Conservation (phyloP, 1,139 yeast genomes). For the Arxiozyma slooffiae region DNA sequence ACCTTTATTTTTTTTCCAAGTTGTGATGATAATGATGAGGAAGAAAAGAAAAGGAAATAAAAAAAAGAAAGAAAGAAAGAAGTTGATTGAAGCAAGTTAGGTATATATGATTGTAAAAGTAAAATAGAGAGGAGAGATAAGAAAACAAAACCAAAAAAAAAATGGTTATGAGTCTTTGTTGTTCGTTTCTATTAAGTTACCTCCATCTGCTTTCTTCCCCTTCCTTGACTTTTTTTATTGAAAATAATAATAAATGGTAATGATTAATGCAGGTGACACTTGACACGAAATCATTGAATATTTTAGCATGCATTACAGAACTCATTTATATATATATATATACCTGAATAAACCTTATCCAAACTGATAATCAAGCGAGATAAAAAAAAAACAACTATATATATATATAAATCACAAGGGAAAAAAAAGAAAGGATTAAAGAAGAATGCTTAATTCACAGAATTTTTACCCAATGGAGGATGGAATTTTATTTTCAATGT, state of each 20-base stretch:
- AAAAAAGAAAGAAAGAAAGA: too few species aligned
- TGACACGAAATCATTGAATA: background rate
- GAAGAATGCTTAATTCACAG: background rate
- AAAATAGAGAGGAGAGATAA: too few species aligned
- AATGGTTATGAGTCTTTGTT: background rate
- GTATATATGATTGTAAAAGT: too few species aligned
- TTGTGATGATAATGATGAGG: too few species aligned
- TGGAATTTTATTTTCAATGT: conserved; percentile 1
- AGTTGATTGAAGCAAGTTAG: background rate
- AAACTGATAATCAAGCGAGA: background rate
- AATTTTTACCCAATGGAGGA: background rate
- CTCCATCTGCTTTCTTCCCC: background rate
- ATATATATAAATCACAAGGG: background rate
- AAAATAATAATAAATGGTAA: background rate
- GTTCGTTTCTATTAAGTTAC: background rate
- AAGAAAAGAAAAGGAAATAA: too few species aligned
- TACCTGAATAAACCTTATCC: too few species aligned
- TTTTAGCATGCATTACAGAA: too few species aligned
- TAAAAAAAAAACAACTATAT: background rate
- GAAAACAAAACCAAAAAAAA: background rate
- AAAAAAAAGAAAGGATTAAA: background rate
- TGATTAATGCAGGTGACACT: background rate
- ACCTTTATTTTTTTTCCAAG: too few species aligned
- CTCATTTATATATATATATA: background rate
- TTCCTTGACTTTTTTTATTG: background rate